Evolutionary conservation across 805 yeast genomes (phyloP).

Genomic region (Barnettozyma californica): DNA sequence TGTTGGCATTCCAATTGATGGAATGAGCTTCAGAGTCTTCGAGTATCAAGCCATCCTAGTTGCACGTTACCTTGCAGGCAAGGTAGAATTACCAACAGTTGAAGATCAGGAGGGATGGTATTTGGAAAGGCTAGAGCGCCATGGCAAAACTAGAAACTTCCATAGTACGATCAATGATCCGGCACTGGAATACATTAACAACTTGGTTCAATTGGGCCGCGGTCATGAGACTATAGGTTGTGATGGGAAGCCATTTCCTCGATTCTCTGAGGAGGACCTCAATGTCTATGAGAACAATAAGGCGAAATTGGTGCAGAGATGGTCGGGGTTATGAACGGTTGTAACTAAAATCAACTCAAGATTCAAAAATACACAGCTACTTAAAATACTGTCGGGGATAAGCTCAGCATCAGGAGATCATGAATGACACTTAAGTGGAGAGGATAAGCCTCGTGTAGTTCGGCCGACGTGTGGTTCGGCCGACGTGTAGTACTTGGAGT

Average conservation of each 20-base stretch:
- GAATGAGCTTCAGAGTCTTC: background rate
- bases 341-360: background rate
- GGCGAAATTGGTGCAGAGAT: background rate
- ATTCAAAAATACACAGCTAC: too few relatives aligned
- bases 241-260: background rate
- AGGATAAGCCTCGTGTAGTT: too few relatives aligned
- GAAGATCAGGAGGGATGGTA: background rate
- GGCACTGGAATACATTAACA: background rate
- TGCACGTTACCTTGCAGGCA: background rate
- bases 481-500: too few relatives aligned
- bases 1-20: constrained; percentile 18
- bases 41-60: background rate
- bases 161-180: background rate
- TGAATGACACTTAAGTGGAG: too few relatives aligned
- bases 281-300: background rate
- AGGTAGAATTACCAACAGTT: background rate
- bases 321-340: background rate
- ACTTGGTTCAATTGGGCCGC: background rate
- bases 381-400: too few relatives aligned
- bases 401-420: too few relatives aligned
- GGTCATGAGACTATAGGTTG: background rate
- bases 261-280: background rate
- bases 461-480: too few relatives aligned
- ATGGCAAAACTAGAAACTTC: background rate
- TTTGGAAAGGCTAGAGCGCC: background rate